Evolutionary conservation across 192 early-diverging fungal genomes (phyloP).

Genomic region (Dissophora globulifera): DNA sequence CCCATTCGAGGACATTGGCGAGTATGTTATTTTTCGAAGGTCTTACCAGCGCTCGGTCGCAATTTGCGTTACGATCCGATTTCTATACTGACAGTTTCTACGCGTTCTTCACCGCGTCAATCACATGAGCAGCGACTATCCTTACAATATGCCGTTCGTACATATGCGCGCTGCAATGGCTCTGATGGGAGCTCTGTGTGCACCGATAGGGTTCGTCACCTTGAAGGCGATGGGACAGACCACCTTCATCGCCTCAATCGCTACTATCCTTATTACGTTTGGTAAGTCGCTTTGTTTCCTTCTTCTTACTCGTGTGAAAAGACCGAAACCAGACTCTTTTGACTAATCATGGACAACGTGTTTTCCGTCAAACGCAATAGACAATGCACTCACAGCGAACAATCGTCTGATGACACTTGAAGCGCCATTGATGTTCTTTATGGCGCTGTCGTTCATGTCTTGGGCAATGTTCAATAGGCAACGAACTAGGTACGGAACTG

Average conservation of each 20-base stretch:
- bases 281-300: conserved; percentile 63
- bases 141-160: conserved; percentile 76
- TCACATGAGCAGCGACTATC: background rate
- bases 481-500: conserved; percentile 36
- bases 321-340: too few relatives aligned
- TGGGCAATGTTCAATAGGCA: conserved; percentile 87
- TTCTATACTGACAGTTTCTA: too few relatives aligned
- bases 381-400: conserved; percentile 88
- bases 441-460: conserved; percentile 72
- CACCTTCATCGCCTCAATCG: conserved; percentile 74
- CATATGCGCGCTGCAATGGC: conserved; percentile 80
- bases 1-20: conserved; percentile 89
- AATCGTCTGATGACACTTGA: conserved; percentile 92
- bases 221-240: conserved; percentile 80
- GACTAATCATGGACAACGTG: too few relatives aligned
- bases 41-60: too few relatives aligned
- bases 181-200: conserved; percentile 78
- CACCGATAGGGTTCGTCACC: conserved; percentile 83
- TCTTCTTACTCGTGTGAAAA: too few relatives aligned
- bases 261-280: conserved; percentile 78
- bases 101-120: background rate
- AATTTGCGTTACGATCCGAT: too few relatives aligned
- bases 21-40: too few relatives aligned
- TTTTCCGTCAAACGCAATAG: conserved; percentile 47
- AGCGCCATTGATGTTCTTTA: conserved; percentile 90